Evolutionary conservation across 2,329 filamentous ascomycete species (phyloP), one percentile per base, ranked within the genome.

Genomic region (Coniochaeta prunicola): DNA sequence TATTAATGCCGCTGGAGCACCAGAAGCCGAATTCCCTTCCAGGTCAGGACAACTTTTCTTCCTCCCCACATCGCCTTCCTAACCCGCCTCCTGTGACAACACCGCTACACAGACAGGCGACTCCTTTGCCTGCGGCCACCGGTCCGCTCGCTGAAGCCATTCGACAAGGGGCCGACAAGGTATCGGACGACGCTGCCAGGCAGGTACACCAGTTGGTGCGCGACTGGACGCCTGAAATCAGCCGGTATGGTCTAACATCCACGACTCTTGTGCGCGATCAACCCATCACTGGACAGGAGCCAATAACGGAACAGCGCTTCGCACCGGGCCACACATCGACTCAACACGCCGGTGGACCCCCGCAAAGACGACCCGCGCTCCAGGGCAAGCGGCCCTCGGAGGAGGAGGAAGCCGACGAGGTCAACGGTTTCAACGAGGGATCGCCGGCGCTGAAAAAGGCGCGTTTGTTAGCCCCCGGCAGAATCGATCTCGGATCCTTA

Each of bases 391-490:
- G 70, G 30, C 61, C 64, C 3, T 62, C 64, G 30, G 64, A 74
- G 56, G 60, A 66, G 56, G 65, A 53, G 34, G 61, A 55, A 53
- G 50, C 7, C 26, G 53, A 58, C 40, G 24, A 36, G 50, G 54
- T 58, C 57, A 59, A 59, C 58, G 34, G 50, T 30, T 31, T 33
- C 34, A 57, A 57, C 36, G 62, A 60, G 54, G 57, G 45, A 30
- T 50, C 45, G 58, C 70, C 68, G 34, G 67, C 68, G 21, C 55
- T 58, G 21, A 83, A 83, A 69, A 83, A 78, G 68, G 69, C 76
- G 62, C 79, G 79, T 56, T 73, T 78, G 4, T 73, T 73, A 13
- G 75, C 78, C 17, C 78, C 80, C 10, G 69, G 73, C 31, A 74
- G 68, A 54, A 72, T 81, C 58, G 74, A 80, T 30, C 71, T 82